Evolutionary conservation across 257 asterid species (phyloP), one percentile per base, ranked within the genome.

Genomic region (Solanum tarijense): DNA sequence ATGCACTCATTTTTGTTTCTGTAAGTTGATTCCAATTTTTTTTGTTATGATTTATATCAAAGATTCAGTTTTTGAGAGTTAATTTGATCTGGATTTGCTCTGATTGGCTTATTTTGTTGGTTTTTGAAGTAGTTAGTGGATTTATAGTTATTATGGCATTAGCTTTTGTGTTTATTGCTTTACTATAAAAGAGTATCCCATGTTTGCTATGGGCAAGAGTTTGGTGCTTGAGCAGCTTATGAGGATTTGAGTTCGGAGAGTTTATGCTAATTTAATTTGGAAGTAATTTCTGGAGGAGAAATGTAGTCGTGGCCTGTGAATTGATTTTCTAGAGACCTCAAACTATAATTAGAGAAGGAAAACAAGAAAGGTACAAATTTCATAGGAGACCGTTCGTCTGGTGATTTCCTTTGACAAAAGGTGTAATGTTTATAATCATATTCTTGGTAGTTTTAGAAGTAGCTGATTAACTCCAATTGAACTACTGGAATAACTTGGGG

Each of bases 1-100:
- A 95, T 35, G 92, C 96, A 69, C 93, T 96, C 46, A 92, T 94
- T 39, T 93, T 93, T 84, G 89, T 92, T 81, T 94, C 97, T n/a
- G 97, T 90, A 87, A 89, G 98, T 93, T 18, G 16, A 21, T 41
- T 48, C n/a, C 31, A 32, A 9, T 82, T 82, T 20, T 2, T 43
- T 43, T 43, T 79, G 39, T 13, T 1, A 43, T 12, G 55, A 43
- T 43, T 43, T 29, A 29, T 68, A 68, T 14, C 36, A 68, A 34
- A 68, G 23, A 34, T 29, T 0, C 35, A 6, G 21, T 29, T 68
- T 68, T 29, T 68, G 75, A 34, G 75, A 68, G 29, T 35, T 73
- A 7, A 73, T 73, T 73, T 35, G 6, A 73, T 34, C 2, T 23
- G 27, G 27, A 1, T 13, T 34, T 73, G 29, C 20, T 32, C 23